Evolutionary conservation across 177 flowering plant genomes (phyloP).

Genomic region (Vitis hybrid): DNA sequence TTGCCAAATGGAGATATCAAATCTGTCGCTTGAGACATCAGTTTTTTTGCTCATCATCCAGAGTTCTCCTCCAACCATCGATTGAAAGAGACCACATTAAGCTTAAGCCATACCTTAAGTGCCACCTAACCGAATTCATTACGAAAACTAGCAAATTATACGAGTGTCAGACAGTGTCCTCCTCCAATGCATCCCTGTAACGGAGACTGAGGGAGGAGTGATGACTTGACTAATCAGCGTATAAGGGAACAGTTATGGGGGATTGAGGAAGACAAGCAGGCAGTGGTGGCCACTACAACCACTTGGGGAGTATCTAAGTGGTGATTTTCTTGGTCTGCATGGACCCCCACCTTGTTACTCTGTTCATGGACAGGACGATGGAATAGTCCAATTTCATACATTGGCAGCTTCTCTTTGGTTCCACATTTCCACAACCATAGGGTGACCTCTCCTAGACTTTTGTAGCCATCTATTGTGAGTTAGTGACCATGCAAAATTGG

Average conservation of each 20-base stretch:
- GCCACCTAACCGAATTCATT: slow-evolving; percentile 1
- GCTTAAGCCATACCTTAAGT: neutral
- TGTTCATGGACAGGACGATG: slow-evolving; percentile 1
- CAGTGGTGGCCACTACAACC: slow-evolving; percentile 19
- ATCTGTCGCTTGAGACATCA: too few relatives aligned
- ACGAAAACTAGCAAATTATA: neutral
- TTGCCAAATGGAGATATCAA: too few relatives aligned
- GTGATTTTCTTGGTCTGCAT: slow-evolving; percentile 5
- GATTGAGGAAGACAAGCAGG: slow-evolving; percentile 24
- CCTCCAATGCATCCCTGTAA: neutral
- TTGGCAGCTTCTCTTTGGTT: slow-evolving; percentile 5
- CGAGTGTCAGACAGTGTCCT: neutral
- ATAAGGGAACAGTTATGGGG: slow-evolving; percentile 11
- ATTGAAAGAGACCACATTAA: neutral
- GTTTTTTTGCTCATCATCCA: too few relatives aligned
- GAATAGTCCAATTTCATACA: neutral
- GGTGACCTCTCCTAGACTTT: slow-evolving; percentile 6
- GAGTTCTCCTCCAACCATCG: neutral
- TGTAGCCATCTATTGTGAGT: neutral
- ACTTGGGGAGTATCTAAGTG: too few relatives aligned
- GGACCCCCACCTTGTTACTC: slow-evolving; percentile 16
- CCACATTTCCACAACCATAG: slow-evolving; percentile 16
- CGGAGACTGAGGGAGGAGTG: neutral
- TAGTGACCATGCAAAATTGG: slow-evolving; percentile 6
- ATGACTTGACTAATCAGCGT: slow-evolving; percentile 14